phyloP scores from a whole-genome alignment of 2,329 filamentous ascomycete genomes.

The Cladosporium sp. region DNA sequence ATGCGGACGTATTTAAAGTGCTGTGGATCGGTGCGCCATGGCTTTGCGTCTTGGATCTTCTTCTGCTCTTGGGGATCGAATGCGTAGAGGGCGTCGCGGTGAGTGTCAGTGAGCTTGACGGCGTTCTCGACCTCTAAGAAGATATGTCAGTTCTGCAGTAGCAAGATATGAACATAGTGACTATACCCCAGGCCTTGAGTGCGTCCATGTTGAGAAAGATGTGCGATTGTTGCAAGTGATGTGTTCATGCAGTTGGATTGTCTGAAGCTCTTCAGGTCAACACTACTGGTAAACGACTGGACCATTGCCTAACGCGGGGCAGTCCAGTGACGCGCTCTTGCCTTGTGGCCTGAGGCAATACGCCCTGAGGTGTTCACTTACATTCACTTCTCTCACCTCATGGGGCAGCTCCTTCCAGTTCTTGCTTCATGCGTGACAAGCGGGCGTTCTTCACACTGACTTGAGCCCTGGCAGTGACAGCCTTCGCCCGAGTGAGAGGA shows the following conservation, averaged over 20 bases:
- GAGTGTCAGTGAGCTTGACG: constrained; percentile 75
- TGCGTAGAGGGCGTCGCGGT: constrained; percentile 86
- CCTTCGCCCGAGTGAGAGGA: neutral
- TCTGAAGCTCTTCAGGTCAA: constrained; percentile 6
- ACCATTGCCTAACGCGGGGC: neutral
- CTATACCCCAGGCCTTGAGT: constrained; percentile 61
- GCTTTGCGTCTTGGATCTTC: constrained; percentile 61
- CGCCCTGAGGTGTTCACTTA: neutral
- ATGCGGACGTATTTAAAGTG: constrained; percentile 95
- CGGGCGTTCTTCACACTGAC: neutral
- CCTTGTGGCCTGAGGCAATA: neutral
- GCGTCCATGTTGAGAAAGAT: constrained; percentile 38
- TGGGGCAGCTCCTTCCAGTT: neutral
- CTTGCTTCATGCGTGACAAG: neutral
- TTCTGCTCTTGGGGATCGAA: constrained; percentile 73
- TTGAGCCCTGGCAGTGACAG: neutral
- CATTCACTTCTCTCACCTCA: neutral
- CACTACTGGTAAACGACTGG: neutral
- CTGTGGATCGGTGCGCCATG: constrained; percentile 76
- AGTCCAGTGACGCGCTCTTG: neutral
- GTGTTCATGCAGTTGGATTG: neutral
- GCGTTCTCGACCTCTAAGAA: constrained; percentile 80
- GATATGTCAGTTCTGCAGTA: constrained; percentile 20
- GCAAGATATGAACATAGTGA: neutral
- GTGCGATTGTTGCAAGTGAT: constrained; percentile 22